phyloP scores from a whole-genome alignment of 352 stramenopile genomes.

The Pythium monospermum region DNA sequence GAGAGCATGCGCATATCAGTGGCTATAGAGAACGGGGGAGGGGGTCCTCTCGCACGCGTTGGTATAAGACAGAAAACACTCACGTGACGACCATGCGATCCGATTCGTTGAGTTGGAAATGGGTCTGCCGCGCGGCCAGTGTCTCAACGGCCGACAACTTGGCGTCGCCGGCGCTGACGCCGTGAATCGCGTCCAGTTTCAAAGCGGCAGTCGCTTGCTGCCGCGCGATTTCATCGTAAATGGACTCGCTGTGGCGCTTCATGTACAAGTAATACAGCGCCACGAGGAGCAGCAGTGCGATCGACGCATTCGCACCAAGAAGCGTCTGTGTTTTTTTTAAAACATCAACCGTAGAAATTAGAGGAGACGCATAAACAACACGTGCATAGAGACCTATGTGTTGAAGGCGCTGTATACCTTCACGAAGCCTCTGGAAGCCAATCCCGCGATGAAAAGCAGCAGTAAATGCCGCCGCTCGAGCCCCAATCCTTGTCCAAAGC shows the following conservation, averaged over 20 bases:
- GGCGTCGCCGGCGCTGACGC: constrained; percentile 42
- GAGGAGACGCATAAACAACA: no score
- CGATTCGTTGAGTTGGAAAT: constrained; percentile 54
- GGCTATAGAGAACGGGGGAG: no score
- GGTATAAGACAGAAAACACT: constrained; percentile 12
- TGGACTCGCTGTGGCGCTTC: constrained; percentile 44
- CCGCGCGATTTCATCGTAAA: constrained; percentile 68
- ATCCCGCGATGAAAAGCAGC: constrained; percentile 63
- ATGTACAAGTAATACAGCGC: constrained; percentile 60
- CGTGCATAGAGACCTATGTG: no score
- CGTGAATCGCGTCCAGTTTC: constrained; percentile 65
- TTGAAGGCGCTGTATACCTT: constrained; percentile 40
- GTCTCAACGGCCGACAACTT: constrained; percentile 11
- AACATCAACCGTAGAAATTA: no score
- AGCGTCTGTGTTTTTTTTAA: no score
- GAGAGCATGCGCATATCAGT: neutral
- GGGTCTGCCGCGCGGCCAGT: constrained; percentile 50
- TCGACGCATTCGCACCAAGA: constrained; percentile 56
- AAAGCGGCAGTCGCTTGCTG: constrained; percentile 48
- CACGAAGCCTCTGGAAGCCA: constrained; percentile 56
- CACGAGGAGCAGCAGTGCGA: constrained; percentile 57
- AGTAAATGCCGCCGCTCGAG: constrained; percentile 63
- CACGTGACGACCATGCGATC: constrained; percentile 76
- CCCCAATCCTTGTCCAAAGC: no score
- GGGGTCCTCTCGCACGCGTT: neutral